Percentiles rank a stretch among this genome's conserved stretches.
phyloP scores from a whole-genome alignment of 768 basidiomycete species.

The Naganishia antarctica region DNA sequence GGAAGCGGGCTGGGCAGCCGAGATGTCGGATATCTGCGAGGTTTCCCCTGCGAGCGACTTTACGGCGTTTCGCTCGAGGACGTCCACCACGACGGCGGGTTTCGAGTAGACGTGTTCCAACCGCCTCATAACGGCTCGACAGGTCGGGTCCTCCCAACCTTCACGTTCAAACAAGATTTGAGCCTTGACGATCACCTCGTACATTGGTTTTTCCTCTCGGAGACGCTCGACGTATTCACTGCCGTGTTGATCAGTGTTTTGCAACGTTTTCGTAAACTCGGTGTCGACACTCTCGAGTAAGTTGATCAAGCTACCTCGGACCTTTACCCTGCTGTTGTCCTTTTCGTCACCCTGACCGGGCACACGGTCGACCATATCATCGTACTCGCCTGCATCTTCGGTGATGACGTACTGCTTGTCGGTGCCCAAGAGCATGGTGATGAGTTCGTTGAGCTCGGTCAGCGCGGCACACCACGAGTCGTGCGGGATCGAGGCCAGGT shows the following conservation, averaged over 20 bases:
- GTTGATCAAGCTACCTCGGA: conserved; percentile 92
- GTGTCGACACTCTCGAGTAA: conserved; percentile 95
- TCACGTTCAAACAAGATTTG: conserved; percentile 86
- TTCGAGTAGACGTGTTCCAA: conserved; percentile 98
- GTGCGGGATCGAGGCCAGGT: conserved; percentile 77
- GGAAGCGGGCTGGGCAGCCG: conserved; percentile 59
- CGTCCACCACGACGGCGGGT: conserved; percentile 89
- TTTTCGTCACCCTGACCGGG: conserved; percentile 60
- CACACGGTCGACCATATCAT: conserved; percentile 76
- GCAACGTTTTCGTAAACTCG: conserved; percentile 93
- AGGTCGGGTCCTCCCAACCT: conserved; percentile 68
- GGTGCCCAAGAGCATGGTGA: conserved; percentile 62
- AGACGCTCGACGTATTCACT: conserved; percentile 97
- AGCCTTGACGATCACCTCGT: conserved; percentile 85
- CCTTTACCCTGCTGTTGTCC: conserved; percentile 62
- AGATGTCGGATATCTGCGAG: conserved; percentile 60
- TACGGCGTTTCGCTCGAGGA: conserved; percentile 69
- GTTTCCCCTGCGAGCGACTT: conserved; percentile 52
- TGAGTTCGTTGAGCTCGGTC: conserved; percentile 78
- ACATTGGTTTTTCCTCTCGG: conserved; percentile 91
- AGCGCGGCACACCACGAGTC: conserved; percentile 87
- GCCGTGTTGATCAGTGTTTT: conserved; percentile 97
- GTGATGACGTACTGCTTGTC: conserved; percentile 69
- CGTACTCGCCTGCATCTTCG: conserved; percentile 85
- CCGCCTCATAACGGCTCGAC: conserved; percentile 86